Percentiles rank a stretch among this genome's conserved stretches.
These are phyloP conservation scores for Globisporangium paddicum DNA, from an alignment of 352 stramenopile species.

Conservation along the genomic window DNA sequence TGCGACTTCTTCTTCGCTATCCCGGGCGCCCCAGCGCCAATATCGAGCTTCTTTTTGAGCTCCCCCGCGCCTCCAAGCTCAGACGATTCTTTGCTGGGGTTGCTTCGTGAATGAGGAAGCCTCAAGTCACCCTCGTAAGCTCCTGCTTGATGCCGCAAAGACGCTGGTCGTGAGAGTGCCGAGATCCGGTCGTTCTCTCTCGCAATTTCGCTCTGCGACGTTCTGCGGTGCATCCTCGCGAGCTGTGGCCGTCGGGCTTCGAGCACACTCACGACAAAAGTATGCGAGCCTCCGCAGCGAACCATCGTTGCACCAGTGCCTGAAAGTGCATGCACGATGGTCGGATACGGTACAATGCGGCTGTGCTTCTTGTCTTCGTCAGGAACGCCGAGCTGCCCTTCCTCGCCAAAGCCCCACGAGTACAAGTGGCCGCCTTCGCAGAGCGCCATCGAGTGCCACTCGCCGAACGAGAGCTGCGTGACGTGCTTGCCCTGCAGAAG, in stretches of 20 bases:
- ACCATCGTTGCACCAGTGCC: conserved; percentile 55
- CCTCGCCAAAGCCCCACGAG: conserved; percentile 68
- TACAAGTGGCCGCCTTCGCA: conserved; percentile 48
- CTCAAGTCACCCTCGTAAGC: neutral
- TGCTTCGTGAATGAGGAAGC: neutral
- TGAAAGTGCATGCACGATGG: conserved; percentile 39
- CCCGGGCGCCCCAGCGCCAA: neutral
- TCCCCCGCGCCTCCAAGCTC: neutral
- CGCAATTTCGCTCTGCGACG: conserved; percentile 27
- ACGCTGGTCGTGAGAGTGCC: neutral
- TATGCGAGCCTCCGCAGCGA: conserved; percentile 50
- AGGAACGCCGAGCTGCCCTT: conserved; percentile 55
- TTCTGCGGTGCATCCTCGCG: conserved; percentile 32
- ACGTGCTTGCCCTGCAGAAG: conserved; percentile 39
- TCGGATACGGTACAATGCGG: conserved; percentile 37
- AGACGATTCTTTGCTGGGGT: neutral
- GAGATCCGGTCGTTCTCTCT: conserved; percentile 20
- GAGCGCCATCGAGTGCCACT: conserved; percentile 73
- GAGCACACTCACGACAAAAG: conserved; percentile 61
- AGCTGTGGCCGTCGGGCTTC: conserved; percentile 45
- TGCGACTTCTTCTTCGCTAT: conserved; percentile 5
- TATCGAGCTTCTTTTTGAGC: neutral
- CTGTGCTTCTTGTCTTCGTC: conserved; percentile 38
- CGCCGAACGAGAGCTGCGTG: conserved; percentile 45
- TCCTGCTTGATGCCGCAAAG: neutral